Conservation (phyloP, 108 stramenopile species). For the Phaeodactylum tricornutum region DNA sequence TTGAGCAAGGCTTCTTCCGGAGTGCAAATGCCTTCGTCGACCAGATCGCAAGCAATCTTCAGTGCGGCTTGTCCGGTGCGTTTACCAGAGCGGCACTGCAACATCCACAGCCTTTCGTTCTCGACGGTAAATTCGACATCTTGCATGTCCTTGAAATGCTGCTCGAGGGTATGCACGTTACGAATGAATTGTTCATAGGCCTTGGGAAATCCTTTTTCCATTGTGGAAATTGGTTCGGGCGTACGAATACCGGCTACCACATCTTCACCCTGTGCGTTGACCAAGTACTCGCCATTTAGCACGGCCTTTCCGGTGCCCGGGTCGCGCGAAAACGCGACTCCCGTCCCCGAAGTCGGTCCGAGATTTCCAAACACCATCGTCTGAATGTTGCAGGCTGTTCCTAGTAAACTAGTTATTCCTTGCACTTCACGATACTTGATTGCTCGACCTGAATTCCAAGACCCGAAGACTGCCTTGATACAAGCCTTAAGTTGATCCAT, state of each 20-base stretch:
- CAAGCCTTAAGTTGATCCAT: constrained; percentile 58
- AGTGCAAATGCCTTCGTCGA: constrained; percentile 62
- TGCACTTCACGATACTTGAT: constrained; percentile 81
- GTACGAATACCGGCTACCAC: constrained; percentile 86
- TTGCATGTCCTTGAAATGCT: constrained; percentile 83
- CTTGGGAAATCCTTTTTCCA: constrained; percentile 62
- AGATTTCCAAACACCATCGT: constrained; percentile 87
- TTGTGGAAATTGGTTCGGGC: constrained; percentile 59
- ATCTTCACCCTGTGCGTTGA: constrained; percentile 88
- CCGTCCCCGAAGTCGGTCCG: constrained; percentile 66
- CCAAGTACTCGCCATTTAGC: constrained; percentile 79
- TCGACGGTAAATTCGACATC: constrained; percentile 90
- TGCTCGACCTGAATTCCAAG: constrained; percentile 78
- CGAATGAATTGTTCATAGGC: constrained; percentile 70
- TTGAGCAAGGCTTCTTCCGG: constrained; percentile 64
- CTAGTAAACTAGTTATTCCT: constrained; percentile 57
- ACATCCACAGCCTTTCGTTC: constrained; percentile 84
- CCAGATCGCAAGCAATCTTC: constrained; percentile 72
- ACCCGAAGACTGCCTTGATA: constrained; percentile 70
- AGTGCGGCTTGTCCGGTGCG: constrained; percentile 78
- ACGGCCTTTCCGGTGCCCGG: constrained; percentile 55
- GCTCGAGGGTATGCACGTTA: constrained; percentile 66
- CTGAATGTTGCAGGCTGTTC: constrained; percentile 63
- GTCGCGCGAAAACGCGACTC: constrained; percentile 81
- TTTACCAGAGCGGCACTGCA: constrained; percentile 80